Conservation (phyloP, 1,139 yeast species). For the Protomyces arabidopsidicola region DNA sequence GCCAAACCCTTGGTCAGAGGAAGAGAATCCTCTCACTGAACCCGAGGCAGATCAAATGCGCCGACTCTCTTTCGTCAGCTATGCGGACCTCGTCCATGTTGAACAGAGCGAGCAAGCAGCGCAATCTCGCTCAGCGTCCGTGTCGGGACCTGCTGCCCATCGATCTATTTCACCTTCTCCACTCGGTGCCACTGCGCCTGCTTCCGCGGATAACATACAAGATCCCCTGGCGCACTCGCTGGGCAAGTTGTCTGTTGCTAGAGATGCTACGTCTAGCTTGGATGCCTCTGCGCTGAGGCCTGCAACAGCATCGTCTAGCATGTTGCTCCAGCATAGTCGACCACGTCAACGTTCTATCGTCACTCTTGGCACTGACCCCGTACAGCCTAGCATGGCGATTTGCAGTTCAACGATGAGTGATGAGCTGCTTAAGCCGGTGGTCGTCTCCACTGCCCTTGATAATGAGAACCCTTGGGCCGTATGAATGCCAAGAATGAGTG, state of each 20-base stretch:
- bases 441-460: neutral
- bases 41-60: slow-evolving; percentile 3
- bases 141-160: neutral
- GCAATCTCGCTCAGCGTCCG: neutral
- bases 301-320: neutral
- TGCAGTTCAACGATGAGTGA: slow-evolving; percentile 20
- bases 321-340: neutral
- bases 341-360: slow-evolving; percentile 15
- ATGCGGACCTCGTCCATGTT: slow-evolving; percentile 25
- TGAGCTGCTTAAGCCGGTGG: slow-evolving; percentile 6
- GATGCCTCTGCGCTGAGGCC: neutral
- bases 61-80: slow-evolving; percentile 28
- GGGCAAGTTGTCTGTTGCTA: neutral
- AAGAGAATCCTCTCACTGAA: slow-evolving; percentile 13
- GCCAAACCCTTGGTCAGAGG: slow-evolving; percentile 24
- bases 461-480: neutral
- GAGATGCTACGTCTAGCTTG: neutral
- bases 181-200: neutral
- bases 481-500: neutral
- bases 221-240: neutral
- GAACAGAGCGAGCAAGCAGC: slow-evolving; percentile 25
- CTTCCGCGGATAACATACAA: neutral
- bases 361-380: neutral
- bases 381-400: slow-evolving; percentile 5
- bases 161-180: neutral